Evolutionary conservation across 192 early-diverging fungal species (phyloP).

Genomic region (Mortierella hygrophila): DNA sequence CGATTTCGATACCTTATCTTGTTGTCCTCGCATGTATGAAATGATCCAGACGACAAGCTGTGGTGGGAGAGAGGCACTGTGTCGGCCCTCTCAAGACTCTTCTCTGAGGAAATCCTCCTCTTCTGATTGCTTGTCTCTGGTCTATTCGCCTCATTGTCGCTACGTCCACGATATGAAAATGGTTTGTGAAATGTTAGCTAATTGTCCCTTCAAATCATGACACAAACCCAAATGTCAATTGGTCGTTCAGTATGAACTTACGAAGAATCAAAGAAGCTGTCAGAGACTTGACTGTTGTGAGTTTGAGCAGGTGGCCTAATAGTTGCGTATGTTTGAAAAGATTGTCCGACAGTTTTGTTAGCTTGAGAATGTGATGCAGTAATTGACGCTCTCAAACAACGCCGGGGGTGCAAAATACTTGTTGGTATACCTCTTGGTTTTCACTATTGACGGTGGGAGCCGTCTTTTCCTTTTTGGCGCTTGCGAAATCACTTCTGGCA

Average conservation of each 20-base stretch:
- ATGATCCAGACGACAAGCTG: neutral
- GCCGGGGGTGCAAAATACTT: no score
- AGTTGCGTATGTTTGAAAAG: neutral
- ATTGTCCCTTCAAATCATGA: neutral
- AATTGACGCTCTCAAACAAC: no score
- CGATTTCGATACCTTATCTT: neutral
- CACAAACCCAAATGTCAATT: neutral
- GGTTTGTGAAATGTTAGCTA: neutral
- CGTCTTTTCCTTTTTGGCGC: constrained; percentile 12
- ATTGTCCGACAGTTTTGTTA: neutral
- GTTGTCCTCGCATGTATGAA: neutral
- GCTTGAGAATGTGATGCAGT: neutral
- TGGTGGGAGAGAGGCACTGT: neutral
- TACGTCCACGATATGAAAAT: neutral
- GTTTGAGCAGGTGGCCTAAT: constrained; percentile 10
- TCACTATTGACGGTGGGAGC: constrained; percentile 14
- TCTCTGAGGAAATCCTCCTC: neutral
- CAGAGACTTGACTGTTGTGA: neutral
- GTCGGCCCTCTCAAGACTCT: neutral
- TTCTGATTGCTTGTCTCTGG: neutral
- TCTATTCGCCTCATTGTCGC: neutral
- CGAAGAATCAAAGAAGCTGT: constrained; percentile 16
- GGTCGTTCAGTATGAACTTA: neutral
- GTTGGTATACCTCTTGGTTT: neutral
- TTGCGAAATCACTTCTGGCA: neutral